These are phyloP conservation scores for Rhododendron simsii DNA, from an alignment of 148 eudicot species.

Conservation along the genomic window DNA sequence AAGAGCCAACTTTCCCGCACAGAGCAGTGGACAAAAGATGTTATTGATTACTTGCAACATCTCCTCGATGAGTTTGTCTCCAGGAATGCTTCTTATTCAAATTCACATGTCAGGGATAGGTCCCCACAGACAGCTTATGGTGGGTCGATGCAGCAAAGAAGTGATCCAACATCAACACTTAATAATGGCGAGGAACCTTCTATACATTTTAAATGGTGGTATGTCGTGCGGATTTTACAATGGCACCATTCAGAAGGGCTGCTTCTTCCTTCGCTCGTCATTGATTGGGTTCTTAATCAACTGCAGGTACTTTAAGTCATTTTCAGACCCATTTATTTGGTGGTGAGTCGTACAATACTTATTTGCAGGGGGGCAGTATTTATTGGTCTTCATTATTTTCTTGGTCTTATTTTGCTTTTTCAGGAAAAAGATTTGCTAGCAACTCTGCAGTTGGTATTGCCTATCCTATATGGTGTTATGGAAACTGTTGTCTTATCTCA, in stretches of 20 bases:
- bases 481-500: conserved; percentile 74
- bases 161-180: conserved; percentile 27
- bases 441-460: conserved; percentile 77
- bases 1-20: conserved; percentile 66
- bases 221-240: conserved; percentile 81
- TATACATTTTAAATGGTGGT: conserved; percentile 95
- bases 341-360: not conserved
- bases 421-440: conserved; percentile 76
- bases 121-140: conserved; percentile 51
- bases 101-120: conserved; percentile 47
- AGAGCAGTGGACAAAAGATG: conserved; percentile 95
- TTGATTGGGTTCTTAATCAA: conserved; percentile 90
- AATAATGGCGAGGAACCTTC: conserved; percentile 74
- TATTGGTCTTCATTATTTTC: not conserved
- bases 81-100: conserved; percentile 42
- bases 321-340: not conserved
- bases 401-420: conserved; percentile 14
- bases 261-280: conserved; percentile 68
- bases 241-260: conserved; percentile 91
- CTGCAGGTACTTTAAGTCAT: conserved; percentile 58
- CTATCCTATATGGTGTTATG: conserved; percentile 67
- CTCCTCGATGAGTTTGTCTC: conserved; percentile 62
- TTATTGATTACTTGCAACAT: conserved; percentile 77
- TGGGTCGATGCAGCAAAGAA: conserved; percentile 53
- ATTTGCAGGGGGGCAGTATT: not conserved